Conservation (phyloP, 164 flowering plant species). For the Santalum album region DNA sequence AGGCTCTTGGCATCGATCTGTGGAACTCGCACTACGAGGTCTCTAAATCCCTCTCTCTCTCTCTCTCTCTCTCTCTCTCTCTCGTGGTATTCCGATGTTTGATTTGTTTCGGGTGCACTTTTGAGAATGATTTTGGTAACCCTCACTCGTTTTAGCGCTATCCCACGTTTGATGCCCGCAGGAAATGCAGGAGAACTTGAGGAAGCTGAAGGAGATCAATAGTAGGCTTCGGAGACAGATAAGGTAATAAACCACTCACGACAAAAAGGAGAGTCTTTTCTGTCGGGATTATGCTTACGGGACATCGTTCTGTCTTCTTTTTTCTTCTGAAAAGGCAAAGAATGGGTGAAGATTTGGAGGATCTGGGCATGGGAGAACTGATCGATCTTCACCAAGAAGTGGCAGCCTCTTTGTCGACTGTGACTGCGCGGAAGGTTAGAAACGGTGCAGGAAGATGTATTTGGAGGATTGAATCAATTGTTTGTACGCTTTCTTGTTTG, state of each 20-base stretch:
- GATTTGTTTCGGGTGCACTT: no score
- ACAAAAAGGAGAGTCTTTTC: no score
- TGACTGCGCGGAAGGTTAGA: constrained; percentile 36
- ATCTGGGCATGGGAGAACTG: constrained; percentile 23
- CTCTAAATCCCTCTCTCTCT: not conserved
- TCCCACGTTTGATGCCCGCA: constrained; percentile 11
- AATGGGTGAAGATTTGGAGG: constrained; percentile 33
- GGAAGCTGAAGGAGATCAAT: constrained; percentile 41
- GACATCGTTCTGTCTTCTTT: not conserved
- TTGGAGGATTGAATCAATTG: no score
- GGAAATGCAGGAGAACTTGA: constrained; percentile 50
- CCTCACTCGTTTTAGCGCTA: not conserved
- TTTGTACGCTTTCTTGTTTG: no score
- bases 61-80: not conserved
- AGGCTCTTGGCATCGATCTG: constrained; percentile 27
- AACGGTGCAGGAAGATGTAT: not conserved
- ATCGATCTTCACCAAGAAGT: constrained; percentile 26
- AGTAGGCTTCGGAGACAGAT: constrained; percentile 43
- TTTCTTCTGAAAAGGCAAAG: constrained; percentile 34
- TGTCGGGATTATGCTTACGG: not conserved
- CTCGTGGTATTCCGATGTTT: not conserved
- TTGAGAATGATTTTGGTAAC: no score
- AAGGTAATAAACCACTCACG: constrained; percentile 25
- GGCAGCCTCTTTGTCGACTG: constrained; percentile 10
- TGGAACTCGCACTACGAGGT: constrained; percentile 73